phyloP scores from a whole-genome alignment of 2,329 filamentous ascomycete genomes.

The Epichloe sibirici region DNA sequence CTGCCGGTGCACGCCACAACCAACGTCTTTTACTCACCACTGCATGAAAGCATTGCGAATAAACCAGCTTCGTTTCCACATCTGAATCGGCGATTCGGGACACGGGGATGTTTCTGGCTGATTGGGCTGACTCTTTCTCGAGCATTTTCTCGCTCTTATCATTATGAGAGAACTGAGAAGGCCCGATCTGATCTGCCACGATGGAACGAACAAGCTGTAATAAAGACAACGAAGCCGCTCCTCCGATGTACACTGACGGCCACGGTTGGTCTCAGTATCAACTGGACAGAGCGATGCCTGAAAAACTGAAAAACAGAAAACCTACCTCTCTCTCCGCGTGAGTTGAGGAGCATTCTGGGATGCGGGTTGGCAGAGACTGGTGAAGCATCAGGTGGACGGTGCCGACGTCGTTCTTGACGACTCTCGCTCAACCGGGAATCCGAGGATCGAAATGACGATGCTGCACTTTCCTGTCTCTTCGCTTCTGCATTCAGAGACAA shows the following conservation, averaged over 20 bases:
- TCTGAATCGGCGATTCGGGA: conserved; percentile 7
- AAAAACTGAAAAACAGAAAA: too few species aligned
- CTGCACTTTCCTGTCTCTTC: conserved; percentile 2
- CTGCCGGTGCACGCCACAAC: not conserved
- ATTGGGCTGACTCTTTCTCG: conserved; percentile 26
- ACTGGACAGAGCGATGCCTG: too few species aligned
- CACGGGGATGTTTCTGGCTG: not conserved
- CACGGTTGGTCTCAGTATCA: not conserved
- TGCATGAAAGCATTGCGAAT: conserved; percentile 10
- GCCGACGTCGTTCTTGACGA: not conserved
- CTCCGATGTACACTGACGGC: conserved; percentile 32
- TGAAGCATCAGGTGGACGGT: conserved; percentile 4
- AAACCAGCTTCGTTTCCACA: conserved; percentile 8
- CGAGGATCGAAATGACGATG: conserved; percentile 12
- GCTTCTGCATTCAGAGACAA: not conserved
- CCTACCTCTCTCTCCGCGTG: conserved; percentile 38
- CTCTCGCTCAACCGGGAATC: conserved; percentile 15
- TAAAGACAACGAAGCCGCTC: conserved; percentile 42
- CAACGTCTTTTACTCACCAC: conserved; percentile 8
- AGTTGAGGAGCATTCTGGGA: conserved; percentile 36
- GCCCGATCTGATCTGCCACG: conserved; percentile 37
- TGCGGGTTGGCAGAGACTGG: conserved; percentile 11
- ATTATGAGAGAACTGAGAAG: conserved; percentile 40
- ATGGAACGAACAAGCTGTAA: conserved; percentile 38
- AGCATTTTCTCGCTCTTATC: conserved; percentile 39